Base-by-base conservation (phyloP, 176 grass and related monocot species). In the Rhynchospora pubera region DNA sequence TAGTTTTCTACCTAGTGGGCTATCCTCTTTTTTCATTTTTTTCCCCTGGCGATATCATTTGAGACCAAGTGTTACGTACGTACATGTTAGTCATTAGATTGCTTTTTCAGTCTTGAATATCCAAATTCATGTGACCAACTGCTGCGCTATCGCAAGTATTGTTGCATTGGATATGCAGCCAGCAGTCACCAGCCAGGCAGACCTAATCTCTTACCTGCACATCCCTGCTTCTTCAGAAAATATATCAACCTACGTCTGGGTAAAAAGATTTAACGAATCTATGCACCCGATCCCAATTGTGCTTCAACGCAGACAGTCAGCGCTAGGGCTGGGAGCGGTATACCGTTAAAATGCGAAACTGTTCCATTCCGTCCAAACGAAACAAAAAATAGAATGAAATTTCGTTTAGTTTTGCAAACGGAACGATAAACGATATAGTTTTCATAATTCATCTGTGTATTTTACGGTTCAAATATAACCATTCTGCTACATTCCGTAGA, bases 101-200 rank as follows among this genome's bases (percentile, higher is more conserved):
- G 21, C 46, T 75, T 24, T 39, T 73, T 43, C 19, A 66, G 63
- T 66, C 28, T 39, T 66, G n/a, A 73, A 51, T 73, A 72, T 72
- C 68, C 68, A 72, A 72, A 74, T 74, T 74, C 70, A 74, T 52
- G 70, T 74, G 70, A 74, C 70, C 7, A 11, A 74, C 19, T 73
- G 69, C 44, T 10, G 7, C 44, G 0, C 44, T 48, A 24, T 73
- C 69, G n/a, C 70, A 74, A 52, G 45, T n/a, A 47, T 74, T 52
- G 70, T 51, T 50, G 70, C 46, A 71, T 71, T 70, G 66, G 15
- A 70, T 47, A 47, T 47, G 43, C 67, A 11, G 67, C 43, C 67
- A 46, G 67, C 8, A 9, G 10, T 46, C 8, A 70, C 39, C 60
- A 63, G 12, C 61, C 23, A 11, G 22, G 23, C 61, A 65, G 15